These are phyloP conservation scores for Diaporthe capsici DNA, from an alignment of 2,329 filamentous ascomycete species.

Conservation along the genomic window DNA sequence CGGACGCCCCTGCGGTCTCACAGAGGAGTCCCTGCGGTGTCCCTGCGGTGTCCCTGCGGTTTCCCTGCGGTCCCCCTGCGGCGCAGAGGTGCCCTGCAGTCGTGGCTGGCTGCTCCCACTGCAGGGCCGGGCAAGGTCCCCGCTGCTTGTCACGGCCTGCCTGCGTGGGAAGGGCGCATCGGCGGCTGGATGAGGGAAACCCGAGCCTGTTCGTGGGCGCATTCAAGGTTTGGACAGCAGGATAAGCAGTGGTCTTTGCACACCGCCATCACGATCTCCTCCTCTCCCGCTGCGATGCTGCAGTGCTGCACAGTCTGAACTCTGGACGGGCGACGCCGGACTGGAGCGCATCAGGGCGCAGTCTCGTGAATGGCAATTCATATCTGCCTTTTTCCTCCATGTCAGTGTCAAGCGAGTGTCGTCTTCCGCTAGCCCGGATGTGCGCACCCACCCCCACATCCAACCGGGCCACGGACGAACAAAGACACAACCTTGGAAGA, in stretches of 20 bases:
- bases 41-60: not conserved
- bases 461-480: not conserved
- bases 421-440: not conserved
- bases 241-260: conserved; percentile 34
- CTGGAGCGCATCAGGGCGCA: conserved; percentile 9
- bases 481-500: not conserved
- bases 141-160: conserved; percentile 31
- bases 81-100: conserved; percentile 7
- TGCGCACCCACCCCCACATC: not conserved
- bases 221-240: conserved; percentile 16
- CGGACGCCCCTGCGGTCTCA: too few relatives aligned
- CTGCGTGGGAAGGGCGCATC: conserved; percentile 6
- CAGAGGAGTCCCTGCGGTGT: too few relatives aligned
- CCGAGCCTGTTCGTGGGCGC: conserved; percentile 8
- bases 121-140: conserved; percentile 25
- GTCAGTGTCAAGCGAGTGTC: not conserved
- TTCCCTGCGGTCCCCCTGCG: not conserved
- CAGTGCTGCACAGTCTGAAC: conserved; percentile 24
- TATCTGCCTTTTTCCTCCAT: not conserved
- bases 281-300: conserved; percentile 5
- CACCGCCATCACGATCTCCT: conserved; percentile 26
- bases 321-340: conserved; percentile 10
- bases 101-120: not conserved
- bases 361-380: conserved; percentile 1
- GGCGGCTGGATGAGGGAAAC: conserved; percentile 18